Percentiles rank a stretch among this genome's conserved stretches.
phyloP scores from a whole-genome alignment of 192 early-diverging fungal genomes.

The Coemansia erecta region DNA sequence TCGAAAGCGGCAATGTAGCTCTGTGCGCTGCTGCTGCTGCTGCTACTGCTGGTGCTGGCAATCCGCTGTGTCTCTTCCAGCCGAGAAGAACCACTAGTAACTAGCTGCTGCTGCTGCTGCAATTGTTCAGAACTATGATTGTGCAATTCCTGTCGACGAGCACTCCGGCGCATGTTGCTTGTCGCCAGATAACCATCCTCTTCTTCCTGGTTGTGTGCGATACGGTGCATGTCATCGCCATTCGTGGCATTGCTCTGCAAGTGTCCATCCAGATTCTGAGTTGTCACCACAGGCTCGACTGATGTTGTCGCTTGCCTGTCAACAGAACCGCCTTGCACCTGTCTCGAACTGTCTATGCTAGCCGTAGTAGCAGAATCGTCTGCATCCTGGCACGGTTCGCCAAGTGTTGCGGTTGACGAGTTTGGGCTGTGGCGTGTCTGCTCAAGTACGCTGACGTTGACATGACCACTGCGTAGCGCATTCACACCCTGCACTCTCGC shows the following conservation, averaged over 20 bases:
- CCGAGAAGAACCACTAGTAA: no score
- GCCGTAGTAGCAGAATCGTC: slow-evolving; percentile 43
- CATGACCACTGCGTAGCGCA: background rate
- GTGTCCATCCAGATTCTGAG: background rate
- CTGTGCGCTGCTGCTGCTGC: background rate
- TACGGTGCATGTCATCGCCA: no score
- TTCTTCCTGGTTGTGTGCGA: background rate
- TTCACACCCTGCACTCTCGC: background rate
- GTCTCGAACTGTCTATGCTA: slow-evolving; percentile 38
- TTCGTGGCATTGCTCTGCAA: no score
- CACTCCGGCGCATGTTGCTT: background rate
- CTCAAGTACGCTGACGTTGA: slow-evolving; percentile 1
- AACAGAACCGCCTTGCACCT: slow-evolving; percentile 2
- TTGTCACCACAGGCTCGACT: background rate
- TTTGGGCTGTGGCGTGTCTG: slow-evolving; percentile 23
- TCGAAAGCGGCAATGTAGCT: background rate
- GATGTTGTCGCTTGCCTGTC: background rate
- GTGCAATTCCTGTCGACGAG: slow-evolving; percentile 1
- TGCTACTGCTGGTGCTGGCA: slow-evolving; percentile 6
- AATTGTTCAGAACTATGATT: background rate
- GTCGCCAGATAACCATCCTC: background rate
- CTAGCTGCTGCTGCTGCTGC: background rate
- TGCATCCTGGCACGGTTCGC: slow-evolving; percentile 22
- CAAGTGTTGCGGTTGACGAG: slow-evolving; percentile 50
- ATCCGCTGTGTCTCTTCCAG: background rate